Evolutionary conservation across 345 rosid genomes (phyloP).

Genomic region (Iberis pinnata): DNA sequence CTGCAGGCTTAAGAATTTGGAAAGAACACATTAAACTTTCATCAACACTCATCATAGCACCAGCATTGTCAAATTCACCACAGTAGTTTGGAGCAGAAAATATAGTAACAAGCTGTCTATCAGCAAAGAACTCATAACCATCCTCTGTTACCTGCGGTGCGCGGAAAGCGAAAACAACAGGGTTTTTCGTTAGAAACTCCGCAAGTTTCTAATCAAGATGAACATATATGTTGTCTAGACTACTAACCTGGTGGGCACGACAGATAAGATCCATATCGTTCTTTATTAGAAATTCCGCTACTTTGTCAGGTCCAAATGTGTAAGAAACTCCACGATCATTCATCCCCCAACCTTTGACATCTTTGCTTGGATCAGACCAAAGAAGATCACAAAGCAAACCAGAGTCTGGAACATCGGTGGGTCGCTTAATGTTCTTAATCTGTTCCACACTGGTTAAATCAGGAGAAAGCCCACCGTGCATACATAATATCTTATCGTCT

Average conservation of each 20-base stretch:
- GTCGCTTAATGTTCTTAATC: constrained; percentile 41
- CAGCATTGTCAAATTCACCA: constrained; percentile 30
- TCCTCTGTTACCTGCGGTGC: constrained; percentile 75
- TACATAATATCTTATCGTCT: constrained; percentile 54
- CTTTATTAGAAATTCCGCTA: constrained; percentile 59
- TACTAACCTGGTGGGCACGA: constrained; percentile 67
- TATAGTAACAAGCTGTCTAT: constrained; percentile 51
- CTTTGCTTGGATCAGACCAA: constrained; percentile 55
- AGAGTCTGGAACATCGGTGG: constrained; percentile 46
- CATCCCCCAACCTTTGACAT: constrained; percentile 50
- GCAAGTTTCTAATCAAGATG: not conserved
- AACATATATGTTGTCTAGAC: not conserved
- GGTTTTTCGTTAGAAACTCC: too few species aligned
- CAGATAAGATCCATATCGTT: constrained; percentile 52
- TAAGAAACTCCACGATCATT: constrained; percentile 54
- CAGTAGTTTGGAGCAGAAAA: constrained; percentile 33
- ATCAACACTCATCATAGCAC: constrained; percentile 29
- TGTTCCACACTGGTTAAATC: constrained; percentile 40
- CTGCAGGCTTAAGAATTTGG: constrained; percentile 75
- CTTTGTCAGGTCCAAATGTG: constrained; percentile 46
- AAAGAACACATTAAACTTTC: constrained; percentile 53
- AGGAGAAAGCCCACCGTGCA: constrained; percentile 61
- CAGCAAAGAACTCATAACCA: constrained; percentile 87
- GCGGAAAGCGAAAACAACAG: too few species aligned
- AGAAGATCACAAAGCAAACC: constrained; percentile 59